Conservation (phyloP, 768 basidiomycete species). For the Ephemerocybe angulata region DNA sequence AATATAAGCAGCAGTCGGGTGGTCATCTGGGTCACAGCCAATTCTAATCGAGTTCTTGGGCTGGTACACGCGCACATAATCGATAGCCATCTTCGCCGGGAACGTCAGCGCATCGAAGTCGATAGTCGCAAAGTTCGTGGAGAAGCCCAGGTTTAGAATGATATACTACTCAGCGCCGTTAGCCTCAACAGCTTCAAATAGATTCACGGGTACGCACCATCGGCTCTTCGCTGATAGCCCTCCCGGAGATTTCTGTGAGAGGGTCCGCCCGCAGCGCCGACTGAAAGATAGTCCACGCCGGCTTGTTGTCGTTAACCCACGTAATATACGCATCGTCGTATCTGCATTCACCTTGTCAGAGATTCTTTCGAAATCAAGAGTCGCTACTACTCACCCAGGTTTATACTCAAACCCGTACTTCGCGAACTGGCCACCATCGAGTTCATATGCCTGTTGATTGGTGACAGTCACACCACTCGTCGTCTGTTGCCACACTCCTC, state of each 20-base stretch:
- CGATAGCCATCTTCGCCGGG: constrained; percentile 59
- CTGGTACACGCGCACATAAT: constrained; percentile 76
- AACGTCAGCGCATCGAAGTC: constrained; percentile 49
- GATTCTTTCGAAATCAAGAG: neutral
- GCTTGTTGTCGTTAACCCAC: constrained; percentile 58
- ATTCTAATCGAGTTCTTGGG: constrained; percentile 42
- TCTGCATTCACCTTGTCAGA: constrained; percentile 26
- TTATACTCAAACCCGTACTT: constrained; percentile 49
- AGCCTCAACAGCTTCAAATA: neutral
- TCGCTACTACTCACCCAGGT: constrained; percentile 32
- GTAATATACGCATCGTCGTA: constrained; percentile 58
- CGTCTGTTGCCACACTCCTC: constrained; percentile 63
- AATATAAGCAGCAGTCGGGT: constrained; percentile 74
- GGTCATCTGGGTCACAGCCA: constrained; percentile 63
- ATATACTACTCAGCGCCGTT: constrained; percentile 44
- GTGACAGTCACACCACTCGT: constrained; percentile 62
- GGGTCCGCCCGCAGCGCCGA: constrained; percentile 49
- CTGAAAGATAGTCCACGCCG: constrained; percentile 54
- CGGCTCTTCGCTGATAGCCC: constrained; percentile 63
- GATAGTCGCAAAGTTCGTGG: constrained; percentile 52
- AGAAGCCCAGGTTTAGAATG: constrained; percentile 65
- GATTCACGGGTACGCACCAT: constrained; percentile 41
- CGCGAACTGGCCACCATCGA: constrained; percentile 25
- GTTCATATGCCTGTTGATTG: constrained; percentile 62
- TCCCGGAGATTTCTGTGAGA: constrained; percentile 43